Base-by-base conservation (phyloP, 2,329 filamentous ascomycete species). In the Curvularia eragrostidis region DNA sequence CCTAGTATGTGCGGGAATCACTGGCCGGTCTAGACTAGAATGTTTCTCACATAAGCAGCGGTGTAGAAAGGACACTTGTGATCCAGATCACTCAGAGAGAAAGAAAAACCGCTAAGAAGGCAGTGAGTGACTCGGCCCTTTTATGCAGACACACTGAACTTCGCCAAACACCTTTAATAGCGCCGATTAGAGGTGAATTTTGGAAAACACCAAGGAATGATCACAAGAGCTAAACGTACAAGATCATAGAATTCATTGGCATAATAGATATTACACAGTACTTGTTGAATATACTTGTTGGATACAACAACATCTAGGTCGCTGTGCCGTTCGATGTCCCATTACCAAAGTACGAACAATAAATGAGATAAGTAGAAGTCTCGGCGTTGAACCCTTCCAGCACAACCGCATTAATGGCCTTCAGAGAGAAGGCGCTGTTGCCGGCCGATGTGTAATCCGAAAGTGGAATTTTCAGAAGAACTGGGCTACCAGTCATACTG, bases 341-440 rank as follows among this genome's bases (percentile, higher is more conserved):
- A 39, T 41, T 19, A 26, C 46, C 39, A 54, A 58, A 58, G n/a
- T 58, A 58, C 32, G 55, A 50, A 1, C 55, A 58, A 41, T 58
- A 46, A 39, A 58, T 58, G 3, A 19, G n/a, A 36, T 54, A 58
- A 21, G 9, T 19, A 5, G 51, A 54, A 1, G 55, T 54, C 39
- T 58, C 55, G 0, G 44, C 55, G 23, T 52, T 43, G 2, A 58
- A 58, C 0, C 55, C 55, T 1, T 58, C 55, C 32, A 58, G n/a
- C 4, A 52, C 51, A 15, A 58, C 44, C 7, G 55, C 55, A 41
- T 48, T 52, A 49, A 58, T 54, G 3, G 41, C 43, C 19, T 13
- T 8, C 13, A 58, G 26, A 13, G 55, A 54, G 24, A 58, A 58
- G 2, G 39, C 39, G 4, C 51, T 49, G 43, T 54, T 54, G 2